These are phyloP conservation scores for Aspergillus ustus DNA, from an alignment of 2,329 filamentous ascomycete species.

Conservation along the genomic window DNA sequence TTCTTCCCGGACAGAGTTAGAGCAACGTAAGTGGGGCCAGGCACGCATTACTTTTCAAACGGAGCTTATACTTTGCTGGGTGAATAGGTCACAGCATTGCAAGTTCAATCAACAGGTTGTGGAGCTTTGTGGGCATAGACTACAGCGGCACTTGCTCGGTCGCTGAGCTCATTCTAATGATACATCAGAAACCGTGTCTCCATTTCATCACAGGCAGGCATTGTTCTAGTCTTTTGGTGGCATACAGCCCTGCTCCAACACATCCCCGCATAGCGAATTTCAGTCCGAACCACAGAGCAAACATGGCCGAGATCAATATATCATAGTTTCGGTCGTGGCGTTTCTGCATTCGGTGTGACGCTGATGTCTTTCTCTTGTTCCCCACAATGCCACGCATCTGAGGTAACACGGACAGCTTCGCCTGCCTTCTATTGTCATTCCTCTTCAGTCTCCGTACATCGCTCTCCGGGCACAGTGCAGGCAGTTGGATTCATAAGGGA, in stretches of 20 bases:
- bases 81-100: neutral
- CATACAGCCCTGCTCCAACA: neutral
- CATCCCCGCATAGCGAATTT: neutral
- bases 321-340: neutral
- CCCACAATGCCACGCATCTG: neutral
- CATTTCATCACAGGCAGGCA: neutral
- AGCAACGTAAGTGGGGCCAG: neutral
- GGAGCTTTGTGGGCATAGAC: neutral
- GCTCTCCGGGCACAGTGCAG: neutral
- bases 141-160: neutral
- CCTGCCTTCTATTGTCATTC: neutral
- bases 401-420: neutral
- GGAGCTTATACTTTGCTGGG: neutral
- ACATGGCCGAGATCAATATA: neutral
- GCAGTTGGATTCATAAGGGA: neutral
- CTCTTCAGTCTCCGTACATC: neutral
- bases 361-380: neutral
- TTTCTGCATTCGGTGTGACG: neutral
- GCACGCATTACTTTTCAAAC: neutral
- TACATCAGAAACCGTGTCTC: neutral
- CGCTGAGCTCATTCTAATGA: neutral
- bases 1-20: neutral
- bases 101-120: neutral
- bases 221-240: neutral
- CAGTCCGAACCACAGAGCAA: neutral